Conservation (phyloP, 768 basidiomycete species). For the Leucosporidium scottii region DNA sequence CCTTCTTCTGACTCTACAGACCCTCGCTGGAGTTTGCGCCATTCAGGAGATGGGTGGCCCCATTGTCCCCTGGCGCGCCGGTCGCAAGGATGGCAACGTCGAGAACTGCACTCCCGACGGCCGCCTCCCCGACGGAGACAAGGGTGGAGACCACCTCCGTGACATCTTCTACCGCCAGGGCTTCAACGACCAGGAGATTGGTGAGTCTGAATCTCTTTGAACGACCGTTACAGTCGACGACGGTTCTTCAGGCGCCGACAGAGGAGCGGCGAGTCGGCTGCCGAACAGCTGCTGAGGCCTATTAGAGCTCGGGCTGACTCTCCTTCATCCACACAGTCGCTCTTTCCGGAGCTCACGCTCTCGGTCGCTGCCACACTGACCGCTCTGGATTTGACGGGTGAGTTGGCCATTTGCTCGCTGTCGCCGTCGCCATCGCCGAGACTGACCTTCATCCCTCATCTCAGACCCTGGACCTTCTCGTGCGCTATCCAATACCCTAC, state of each 20-base stretch:
- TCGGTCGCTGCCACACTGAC: slow-evolving; percentile 86
- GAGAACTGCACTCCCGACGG: slow-evolving; percentile 59
- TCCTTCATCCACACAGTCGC: slow-evolving; percentile 25
- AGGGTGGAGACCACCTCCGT: slow-evolving; percentile 78
- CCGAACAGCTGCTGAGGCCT: background rate
- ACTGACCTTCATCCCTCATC: background rate
- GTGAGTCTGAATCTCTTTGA: too few species aligned
- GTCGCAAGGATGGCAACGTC: slow-evolving; percentile 78
- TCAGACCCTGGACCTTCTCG: slow-evolving; percentile 25
- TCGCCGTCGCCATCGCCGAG: background rate
- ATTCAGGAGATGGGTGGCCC: slow-evolving; percentile 88
- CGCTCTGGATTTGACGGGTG: slow-evolving; percentile 72
- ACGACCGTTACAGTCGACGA: too few species aligned
- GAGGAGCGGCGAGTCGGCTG: too few species aligned
- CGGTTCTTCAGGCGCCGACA: background rate
- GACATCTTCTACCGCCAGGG: slow-evolving; percentile 87
- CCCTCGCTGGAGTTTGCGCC: slow-evolving; percentile 84
- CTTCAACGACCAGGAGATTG: slow-evolving; percentile 96
- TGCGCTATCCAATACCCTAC: slow-evolving; percentile 12
- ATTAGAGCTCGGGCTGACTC: background rate
- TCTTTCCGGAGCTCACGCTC: slow-evolving; percentile 85
- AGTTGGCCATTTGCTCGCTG: slow-evolving; percentile 50
- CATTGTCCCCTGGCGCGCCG: slow-evolving; percentile 85
- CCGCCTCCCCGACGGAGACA: slow-evolving; percentile 58
- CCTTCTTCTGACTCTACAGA: slow-evolving; percentile 41